Conservation (phyloP, 768 basidiomycete species). For the Macrolepiota dolichaula region DNA sequence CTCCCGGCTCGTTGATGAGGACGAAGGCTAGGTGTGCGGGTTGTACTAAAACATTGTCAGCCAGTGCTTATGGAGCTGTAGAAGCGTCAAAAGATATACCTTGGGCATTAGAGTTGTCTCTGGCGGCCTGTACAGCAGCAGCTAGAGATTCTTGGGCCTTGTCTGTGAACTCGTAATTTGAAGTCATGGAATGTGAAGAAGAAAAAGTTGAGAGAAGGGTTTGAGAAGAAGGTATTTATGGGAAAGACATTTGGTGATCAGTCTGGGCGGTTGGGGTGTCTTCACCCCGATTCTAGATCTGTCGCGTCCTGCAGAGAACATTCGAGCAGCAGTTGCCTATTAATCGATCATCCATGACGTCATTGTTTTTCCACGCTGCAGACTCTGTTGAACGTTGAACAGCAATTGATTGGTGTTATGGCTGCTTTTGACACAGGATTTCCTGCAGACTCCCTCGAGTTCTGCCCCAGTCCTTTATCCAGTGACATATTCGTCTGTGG, state of each 20-base stretch:
- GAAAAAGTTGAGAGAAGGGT: neutral
- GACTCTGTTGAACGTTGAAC: neutral
- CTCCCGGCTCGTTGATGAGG: slow-evolving; percentile 66
- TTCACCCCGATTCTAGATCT: neutral
- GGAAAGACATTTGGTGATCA: slow-evolving; percentile 1
- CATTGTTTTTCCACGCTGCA: neutral
- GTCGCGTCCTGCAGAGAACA: neutral
- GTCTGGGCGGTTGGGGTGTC: neutral
- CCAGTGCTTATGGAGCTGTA: neutral
- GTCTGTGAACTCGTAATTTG: slow-evolving; percentile 82
- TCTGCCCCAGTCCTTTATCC: slow-evolving; percentile 67
- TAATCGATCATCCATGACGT: slow-evolving; percentile 4
- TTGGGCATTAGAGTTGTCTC: slow-evolving; percentile 81
- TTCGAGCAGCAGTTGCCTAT: neutral
- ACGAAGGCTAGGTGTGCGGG: slow-evolving; percentile 83
- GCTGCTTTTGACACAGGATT: slow-evolving; percentile 57
- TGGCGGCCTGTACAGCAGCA: slow-evolving; percentile 76
- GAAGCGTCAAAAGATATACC: slow-evolving; percentile 36
- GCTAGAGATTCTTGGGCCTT: slow-evolving; percentile 70
- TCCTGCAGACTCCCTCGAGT: slow-evolving; percentile 90
- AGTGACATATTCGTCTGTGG: slow-evolving; percentile 79
- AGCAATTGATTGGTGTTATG: neutral
- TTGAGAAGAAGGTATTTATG: neutral
- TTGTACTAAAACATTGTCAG: slow-evolving; percentile 44
- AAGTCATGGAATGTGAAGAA: slow-evolving; percentile 31